A percentile compares a stretch with the other conserved stretches of the same genome.
Conservation (phyloP, 495 filamentous ascomycete genomes). For the Neurospora sublineolata region DNA sequence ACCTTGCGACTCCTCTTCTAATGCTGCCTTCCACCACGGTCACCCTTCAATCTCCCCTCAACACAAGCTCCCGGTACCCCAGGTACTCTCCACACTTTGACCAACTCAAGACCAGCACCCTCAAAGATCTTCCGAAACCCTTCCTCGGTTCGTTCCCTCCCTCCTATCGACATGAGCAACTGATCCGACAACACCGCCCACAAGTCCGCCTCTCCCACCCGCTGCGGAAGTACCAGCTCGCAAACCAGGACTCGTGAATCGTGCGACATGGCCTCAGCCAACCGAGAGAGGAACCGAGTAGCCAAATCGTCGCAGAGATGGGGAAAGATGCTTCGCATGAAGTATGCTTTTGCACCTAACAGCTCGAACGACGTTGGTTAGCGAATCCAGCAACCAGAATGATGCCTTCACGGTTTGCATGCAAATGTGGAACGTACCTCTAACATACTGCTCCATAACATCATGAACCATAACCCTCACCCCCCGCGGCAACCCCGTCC, state of each 20-base stretch:
- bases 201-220: constrained; percentile 13
- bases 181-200: constrained; percentile 15
- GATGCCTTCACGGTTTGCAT: neutral
- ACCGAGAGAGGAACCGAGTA: constrained; percentile 9
- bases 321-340: constrained; percentile 17
- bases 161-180: constrained; percentile 20
- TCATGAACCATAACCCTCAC: constrained; percentile 8
- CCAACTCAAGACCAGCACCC: constrained; percentile 17
- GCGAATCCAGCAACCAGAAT: neutral
- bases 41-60: constrained; percentile 8
- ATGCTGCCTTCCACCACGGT: neutral
- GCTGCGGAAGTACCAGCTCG: constrained; percentile 21
- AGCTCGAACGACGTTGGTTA: neutral
- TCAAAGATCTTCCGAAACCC: constrained; percentile 17
- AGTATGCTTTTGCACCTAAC: constrained; percentile 15
- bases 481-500: neutral
- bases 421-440: constrained; percentile 3
- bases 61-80: constrained; percentile 11
- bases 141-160: constrained; percentile 19
- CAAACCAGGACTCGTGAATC: constrained; percentile 17
- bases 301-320: constrained; percentile 12
- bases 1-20: neutral
- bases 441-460: constrained; percentile 10
- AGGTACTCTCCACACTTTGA: constrained; percentile 18
- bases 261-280: constrained; percentile 10